Conservation (phyloP, 2,329 filamentous ascomycete genomes). For the Leptodontidium sp. region DNA sequence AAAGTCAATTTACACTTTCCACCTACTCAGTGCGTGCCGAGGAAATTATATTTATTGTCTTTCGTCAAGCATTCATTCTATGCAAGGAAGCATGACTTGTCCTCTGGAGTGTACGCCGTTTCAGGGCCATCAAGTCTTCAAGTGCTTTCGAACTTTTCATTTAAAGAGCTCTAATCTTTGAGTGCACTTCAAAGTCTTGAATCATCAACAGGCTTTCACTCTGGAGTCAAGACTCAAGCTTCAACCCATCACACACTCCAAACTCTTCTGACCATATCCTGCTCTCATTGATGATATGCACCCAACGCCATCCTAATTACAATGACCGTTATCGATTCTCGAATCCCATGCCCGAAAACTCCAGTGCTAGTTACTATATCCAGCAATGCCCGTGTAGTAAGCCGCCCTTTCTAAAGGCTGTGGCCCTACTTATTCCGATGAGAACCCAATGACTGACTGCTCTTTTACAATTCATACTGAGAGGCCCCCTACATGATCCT, state of each 20-base stretch:
- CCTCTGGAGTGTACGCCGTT: no score
- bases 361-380: conserved; percentile 34
- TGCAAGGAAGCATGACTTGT: no score
- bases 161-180: no score
- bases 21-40: background rate
- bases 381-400: conserved; percentile 32
- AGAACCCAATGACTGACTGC: background rate
- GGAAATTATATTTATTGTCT: no score
- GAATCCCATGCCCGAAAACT: conserved; percentile 41
- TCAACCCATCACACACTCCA: background rate
- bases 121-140: no score
- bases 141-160: no score
- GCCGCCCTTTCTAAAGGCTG: background rate
- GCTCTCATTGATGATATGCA: conserved; percentile 30
- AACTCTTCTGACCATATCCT: conserved; percentile 1
- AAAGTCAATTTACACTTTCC: no score
- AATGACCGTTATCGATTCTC: conserved; percentile 35
- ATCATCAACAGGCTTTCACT: no score
- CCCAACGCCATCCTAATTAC: conserved; percentile 36
- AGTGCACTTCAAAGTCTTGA: no score
- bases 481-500: background rate
- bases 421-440: background rate
- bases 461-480: background rate
- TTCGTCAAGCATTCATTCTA: no score
- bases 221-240: background rate